Evolutionary conservation across 2,329 filamentous ascomycete genomes (phyloP), one percentile per base, ranked within the genome.

Genomic region (Lachnellula subtilissima): DNA sequence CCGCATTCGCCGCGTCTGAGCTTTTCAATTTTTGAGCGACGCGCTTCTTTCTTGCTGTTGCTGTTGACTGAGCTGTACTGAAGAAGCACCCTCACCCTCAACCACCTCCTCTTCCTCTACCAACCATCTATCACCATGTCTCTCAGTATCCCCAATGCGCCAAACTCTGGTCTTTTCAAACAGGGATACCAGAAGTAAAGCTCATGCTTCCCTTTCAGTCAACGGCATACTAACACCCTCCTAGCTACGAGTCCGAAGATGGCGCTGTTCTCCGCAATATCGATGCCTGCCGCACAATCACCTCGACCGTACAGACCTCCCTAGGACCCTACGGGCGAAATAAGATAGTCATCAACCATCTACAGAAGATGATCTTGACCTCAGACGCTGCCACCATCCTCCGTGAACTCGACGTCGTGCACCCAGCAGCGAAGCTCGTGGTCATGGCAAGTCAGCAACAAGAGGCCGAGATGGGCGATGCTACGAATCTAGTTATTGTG

Each of bases 391-490:
- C 94, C 64, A 97, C 94, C 45, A 99, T 99, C 72, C 83, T 99
- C 67, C 88, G 91, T 70, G 95, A 99, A 78, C 85, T 99, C 73
- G 94, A 99, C 70, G 94, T 99, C 61, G 92, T 99, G 55, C 94
- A 99, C 78, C 94, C 95, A 61, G 94, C 94, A 56, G 95, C 94
- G 51, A 99, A 99, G 78, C 81, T 99, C 63, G 79, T 99, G 53
- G 94, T 99, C 67, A 99, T 99, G 95, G 93, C 94, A 59, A 93
- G 89, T 73, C 94, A 99, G 76, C 94, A 99, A 78, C 95, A 99
- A 76, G 95, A 99, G 75, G 86, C 92, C 43, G 94, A 99, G 83
- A 96, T 99, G 90, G 94, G 94, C 57, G 95, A 99, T 76, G 94
- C 90, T 54, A 99, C 94, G 56, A 99, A 99, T 76, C 77, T 99